Evolutionary conservation across 176 grass and related monocot species (phyloP).

Genomic region (Hordeum vulgare): DNA sequence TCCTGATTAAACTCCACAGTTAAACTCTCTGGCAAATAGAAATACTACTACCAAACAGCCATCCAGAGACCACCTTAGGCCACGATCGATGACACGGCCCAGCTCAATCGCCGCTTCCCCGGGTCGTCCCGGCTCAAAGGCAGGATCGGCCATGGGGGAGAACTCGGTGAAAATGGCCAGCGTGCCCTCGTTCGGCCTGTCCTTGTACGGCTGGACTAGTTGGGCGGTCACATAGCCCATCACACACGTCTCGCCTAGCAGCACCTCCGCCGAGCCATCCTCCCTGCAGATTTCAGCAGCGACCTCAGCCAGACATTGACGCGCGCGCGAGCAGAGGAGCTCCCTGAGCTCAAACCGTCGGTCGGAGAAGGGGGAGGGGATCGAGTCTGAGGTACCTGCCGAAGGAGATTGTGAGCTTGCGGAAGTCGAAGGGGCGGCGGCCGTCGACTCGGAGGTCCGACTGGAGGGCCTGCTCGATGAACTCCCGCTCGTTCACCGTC

Average conservation of each 20-base stretch:
- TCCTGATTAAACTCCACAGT: neutral
- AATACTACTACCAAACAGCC: neutral
- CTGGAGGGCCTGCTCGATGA: constrained; percentile 60
- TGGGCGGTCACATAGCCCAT: constrained; percentile 83
- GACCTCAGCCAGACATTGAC: neutral
- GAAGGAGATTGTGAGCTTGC: constrained; percentile 63
- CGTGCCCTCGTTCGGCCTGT: constrained; percentile 84
- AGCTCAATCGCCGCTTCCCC: constrained; percentile 87
- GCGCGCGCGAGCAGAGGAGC: neutral
- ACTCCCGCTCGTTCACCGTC: constrained; percentile 75
- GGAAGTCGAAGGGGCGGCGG: constrained; percentile 85
- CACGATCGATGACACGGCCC: constrained; percentile 78
- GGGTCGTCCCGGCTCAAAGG: constrained; percentile 72
- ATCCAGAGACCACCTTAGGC: constrained; percentile 51
- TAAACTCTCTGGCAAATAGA: neutral
- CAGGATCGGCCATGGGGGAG: constrained; percentile 94
- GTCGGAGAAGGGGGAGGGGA: neutral
- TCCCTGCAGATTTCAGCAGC: constrained; percentile 35
- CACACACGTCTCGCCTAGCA: constrained; percentile 85
- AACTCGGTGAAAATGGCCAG: constrained; percentile 92
- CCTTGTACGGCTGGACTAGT: constrained; percentile 78
- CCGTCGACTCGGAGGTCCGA: constrained; percentile 81
- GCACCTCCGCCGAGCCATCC: constrained; percentile 77
- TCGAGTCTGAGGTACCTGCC: constrained; percentile 41
- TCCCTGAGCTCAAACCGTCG: neutral